A percentile compares a stretch with the other conserved stretches of the same genome.
These are phyloP conservation scores for Conticribra guillardii DNA, from an alignment of 108 stramenopile species.

Conservation along the genomic window DNA sequence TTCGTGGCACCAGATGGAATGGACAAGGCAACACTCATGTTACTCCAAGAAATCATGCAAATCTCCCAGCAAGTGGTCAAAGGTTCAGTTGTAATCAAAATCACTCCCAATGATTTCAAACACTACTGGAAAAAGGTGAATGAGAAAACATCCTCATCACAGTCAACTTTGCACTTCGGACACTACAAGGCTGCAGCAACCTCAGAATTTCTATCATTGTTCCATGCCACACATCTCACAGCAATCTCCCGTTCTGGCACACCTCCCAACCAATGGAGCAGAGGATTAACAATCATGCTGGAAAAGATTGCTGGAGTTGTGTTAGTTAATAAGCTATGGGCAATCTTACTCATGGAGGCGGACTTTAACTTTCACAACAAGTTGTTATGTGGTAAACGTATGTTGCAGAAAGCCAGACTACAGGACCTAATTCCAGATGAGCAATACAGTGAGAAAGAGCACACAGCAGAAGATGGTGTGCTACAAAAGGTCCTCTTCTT, in stretches of 20 bases:
- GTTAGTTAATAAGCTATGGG: not conserved
- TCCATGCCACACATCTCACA: no score
- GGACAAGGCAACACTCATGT: not conserved
- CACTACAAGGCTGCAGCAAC: constrained; percentile 13
- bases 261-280: no score
- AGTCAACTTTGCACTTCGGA: not conserved
- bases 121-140: constrained; percentile 12
- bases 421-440: constrained; percentile 28
- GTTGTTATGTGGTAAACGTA: constrained; percentile 7
- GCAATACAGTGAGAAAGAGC: constrained; percentile 8
- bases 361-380: constrained; percentile 21
- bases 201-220: no score
- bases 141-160: constrained; percentile 20
- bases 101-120: constrained; percentile 3
- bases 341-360: not conserved
- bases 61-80: not conserved
- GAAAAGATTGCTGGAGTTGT: not conserved
- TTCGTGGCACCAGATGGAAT: not conserved
- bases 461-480: constrained; percentile 27
- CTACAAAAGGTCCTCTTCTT: constrained; percentile 13
- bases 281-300: not conserved
- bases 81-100: not conserved
- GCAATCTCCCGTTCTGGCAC: no score
- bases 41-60: constrained; percentile 2
- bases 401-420: constrained; percentile 8